Percentiles rank a stretch among this genome's conserved stretches.
Conservation (phyloP, 768 basidiomycete genomes). For the Xerocomellus amylosporus region DNA sequence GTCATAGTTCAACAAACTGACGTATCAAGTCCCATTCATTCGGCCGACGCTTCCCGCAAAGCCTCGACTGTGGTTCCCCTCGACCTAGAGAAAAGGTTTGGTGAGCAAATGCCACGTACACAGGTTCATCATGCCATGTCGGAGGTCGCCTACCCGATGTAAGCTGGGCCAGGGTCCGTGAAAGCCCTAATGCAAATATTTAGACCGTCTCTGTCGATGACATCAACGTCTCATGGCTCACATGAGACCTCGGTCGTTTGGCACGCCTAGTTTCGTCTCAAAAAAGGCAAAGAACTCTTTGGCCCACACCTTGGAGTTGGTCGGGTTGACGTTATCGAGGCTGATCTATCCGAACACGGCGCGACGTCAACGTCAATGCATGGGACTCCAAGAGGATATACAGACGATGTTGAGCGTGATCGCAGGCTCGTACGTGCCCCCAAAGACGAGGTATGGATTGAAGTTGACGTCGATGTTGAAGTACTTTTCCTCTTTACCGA, state of each 20-base stretch:
- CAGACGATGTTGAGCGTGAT: conserved; percentile 58
- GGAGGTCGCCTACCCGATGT: conserved; percentile 20
- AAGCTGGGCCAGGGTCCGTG: conserved; percentile 25
- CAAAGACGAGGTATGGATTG: conserved; percentile 60
- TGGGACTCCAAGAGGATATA: not conserved
- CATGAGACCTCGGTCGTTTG: conserved; percentile 61
- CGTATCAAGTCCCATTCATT: not conserved
- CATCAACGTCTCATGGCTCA: conserved; percentile 17
- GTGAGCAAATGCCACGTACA: not conserved
- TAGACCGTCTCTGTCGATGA: not conserved
- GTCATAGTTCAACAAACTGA: not conserved
- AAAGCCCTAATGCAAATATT: conserved; percentile 18
- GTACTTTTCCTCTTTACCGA: conserved; percentile 53
- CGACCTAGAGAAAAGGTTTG: conserved; percentile 1
- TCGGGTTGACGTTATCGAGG: conserved; percentile 52
- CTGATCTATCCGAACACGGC: conserved; percentile 43
- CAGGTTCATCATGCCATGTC: not conserved
- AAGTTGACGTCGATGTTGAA: conserved; percentile 55
- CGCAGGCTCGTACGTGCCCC: conserved; percentile 64
- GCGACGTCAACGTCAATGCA: not conserved
- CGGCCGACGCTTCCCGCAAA: not conserved
- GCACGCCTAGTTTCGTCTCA: conserved; percentile 48
- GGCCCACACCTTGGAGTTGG: conserved; percentile 51
- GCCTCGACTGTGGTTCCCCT: conserved; percentile 15
- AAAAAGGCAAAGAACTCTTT: conserved; percentile 54